Conservation (phyloP, 2,329 filamentous ascomycete genomes). For the Ascochyta pisi region DNA sequence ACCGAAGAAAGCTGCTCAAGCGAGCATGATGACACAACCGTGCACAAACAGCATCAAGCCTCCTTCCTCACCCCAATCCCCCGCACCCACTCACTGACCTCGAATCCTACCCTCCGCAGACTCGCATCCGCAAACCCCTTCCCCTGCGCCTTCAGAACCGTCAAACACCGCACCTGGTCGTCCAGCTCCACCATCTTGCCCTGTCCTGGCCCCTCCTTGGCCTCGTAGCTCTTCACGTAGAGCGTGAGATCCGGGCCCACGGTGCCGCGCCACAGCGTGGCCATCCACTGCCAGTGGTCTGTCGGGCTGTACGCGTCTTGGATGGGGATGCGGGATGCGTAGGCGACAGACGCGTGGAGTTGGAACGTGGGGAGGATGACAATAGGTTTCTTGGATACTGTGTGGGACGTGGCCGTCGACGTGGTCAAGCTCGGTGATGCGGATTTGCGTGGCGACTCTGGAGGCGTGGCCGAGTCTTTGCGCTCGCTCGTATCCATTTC, state of each 20-base stretch:
- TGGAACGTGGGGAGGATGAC: conserved; percentile 82
- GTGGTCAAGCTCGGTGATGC: conserved; percentile 1
- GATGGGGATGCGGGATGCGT: conserved; percentile 76
- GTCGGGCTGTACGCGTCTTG: conserved; percentile 77
- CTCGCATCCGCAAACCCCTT: conserved; percentile 55
- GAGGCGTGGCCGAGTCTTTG: conserved; percentile 30
- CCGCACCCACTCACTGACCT: conserved; percentile 81
- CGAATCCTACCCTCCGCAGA: conserved; percentile 79
- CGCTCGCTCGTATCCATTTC: conserved; percentile 8
- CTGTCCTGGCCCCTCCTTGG: conserved; percentile 34
- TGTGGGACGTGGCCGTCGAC: conserved; percentile 16
- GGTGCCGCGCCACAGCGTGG: conserved; percentile 87
- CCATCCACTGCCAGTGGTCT: conserved; percentile 99
- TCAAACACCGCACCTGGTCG: conserved; percentile 50
- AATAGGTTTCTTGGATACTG: conserved; percentile 62
- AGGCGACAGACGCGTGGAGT: conserved; percentile 77
- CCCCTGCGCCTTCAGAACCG: conserved; percentile 44
- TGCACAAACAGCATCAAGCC: not conserved
- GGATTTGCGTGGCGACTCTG: conserved; percentile 7
- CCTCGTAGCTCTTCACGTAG: conserved; percentile 60
- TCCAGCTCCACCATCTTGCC: conserved; percentile 53
- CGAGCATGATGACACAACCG: too few species aligned
- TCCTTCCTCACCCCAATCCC: conserved; percentile 23
- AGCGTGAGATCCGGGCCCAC: conserved; percentile 81
- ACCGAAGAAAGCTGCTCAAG: too few species aligned